These are phyloP conservation scores for Ottelia alismoides DNA, from an alignment of 106 monocot genomes.

Conservation along the genomic window DNA sequence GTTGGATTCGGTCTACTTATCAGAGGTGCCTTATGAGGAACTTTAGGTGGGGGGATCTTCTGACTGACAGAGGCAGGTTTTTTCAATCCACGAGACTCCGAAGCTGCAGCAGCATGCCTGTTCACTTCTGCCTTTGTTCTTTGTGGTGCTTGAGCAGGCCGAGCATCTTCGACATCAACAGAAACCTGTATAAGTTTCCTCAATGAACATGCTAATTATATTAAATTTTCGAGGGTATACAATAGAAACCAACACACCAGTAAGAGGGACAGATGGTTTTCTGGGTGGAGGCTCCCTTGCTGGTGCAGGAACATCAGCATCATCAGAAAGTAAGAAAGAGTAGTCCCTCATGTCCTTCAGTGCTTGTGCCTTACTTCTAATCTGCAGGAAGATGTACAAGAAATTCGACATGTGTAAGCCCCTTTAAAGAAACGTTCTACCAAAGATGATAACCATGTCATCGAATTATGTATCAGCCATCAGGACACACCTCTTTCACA, in stretches of 20 bases:
- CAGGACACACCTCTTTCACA: conserved; percentile 42
- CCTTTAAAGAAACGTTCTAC: background rate
- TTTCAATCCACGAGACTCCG: background rate
- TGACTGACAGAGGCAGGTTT: background rate
- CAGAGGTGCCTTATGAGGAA: background rate
- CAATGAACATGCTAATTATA: conserved; percentile 24
- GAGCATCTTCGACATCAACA: conserved; percentile 51
- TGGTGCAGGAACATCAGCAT: conserved; percentile 54
- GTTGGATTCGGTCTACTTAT: conserved; percentile 1
- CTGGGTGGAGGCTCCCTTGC: conserved; percentile 19
- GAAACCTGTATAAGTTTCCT: conserved; percentile 53
- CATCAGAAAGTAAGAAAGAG: conserved; percentile 86
- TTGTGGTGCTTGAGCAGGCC: conserved; percentile 15
- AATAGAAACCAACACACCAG: conserved; percentile 30
- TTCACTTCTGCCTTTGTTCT: conserved; percentile 18
- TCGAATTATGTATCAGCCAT: background rate
- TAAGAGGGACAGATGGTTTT: conserved; percentile 7
- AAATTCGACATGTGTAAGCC: too few relatives aligned
- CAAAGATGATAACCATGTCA: background rate
- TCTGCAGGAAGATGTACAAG: conserved; percentile 32
- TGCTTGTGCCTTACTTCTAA: conserved; percentile 59
- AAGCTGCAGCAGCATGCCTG: conserved; percentile 14
- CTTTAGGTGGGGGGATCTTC: background rate
- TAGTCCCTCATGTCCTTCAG: conserved; percentile 85
- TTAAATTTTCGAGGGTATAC: conserved; percentile 1